Evolutionary conservation across 2,329 filamentous ascomycete species (phyloP).

Genomic region (Aspergillus sergii): DNA sequence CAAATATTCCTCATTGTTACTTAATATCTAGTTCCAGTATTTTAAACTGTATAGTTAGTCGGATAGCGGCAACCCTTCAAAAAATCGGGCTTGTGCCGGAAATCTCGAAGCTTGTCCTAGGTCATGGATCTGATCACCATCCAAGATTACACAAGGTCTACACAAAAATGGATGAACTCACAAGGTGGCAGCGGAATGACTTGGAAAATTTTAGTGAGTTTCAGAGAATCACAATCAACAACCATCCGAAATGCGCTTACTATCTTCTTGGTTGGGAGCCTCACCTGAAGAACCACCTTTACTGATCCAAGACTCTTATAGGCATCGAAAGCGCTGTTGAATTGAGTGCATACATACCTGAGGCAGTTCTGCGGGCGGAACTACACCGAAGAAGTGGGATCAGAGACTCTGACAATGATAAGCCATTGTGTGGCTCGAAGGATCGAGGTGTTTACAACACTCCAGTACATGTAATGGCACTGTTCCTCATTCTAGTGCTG

Average conservation of each 20-base stretch:
- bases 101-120: neutral
- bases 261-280: neutral
- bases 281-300: neutral
- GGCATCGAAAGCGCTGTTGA: conserved; percentile 23
- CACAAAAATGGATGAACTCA: neutral
- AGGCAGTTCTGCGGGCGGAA: conserved; percentile 37
- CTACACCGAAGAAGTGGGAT: conserved; percentile 29
- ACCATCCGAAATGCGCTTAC: neutral
- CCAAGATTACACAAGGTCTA: neutral
- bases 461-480: conserved; percentile 66
- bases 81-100: neutral
- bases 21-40: neutral
- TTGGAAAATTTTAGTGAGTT: neutral
- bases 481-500: conserved; percentile 66
- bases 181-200: conserved; percentile 2
- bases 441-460: conserved; percentile 61
- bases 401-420: conserved; percentile 21
- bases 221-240: neutral
- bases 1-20: neutral
- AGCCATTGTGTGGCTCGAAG: conserved; percentile 39
- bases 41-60: neutral
- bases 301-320: conserved; percentile 8
- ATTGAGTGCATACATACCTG: conserved; percentile 34
- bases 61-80: neutral
- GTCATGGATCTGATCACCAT: conserved; percentile 5